A percentile compares a stretch with the other conserved stretches of the same genome.
Evolutionary conservation across 768 basidiomycete genomes (phyloP).

Genomic region (Termitomyces sp.): DNA sequence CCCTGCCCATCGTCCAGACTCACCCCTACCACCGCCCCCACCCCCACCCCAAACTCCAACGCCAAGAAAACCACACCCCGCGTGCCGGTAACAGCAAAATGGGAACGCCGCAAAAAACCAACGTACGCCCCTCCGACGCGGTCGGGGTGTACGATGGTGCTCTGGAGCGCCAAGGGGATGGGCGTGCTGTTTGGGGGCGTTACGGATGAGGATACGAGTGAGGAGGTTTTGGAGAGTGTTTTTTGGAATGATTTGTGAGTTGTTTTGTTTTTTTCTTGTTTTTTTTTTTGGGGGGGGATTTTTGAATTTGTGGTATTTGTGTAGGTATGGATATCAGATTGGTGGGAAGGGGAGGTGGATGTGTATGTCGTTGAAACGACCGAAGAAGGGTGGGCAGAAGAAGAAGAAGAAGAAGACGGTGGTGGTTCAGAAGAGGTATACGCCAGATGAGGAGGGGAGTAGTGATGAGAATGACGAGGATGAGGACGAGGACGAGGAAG

Average conservation of each 20-base stretch:
- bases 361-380: slow-evolving; percentile 70
- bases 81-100: slow-evolving; percentile 55
- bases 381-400: slow-evolving; percentile 52
- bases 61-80: slow-evolving; percentile 15
- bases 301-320: too few relatives aligned
- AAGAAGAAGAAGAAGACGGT: slow-evolving; percentile 23
- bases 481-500: background rate
- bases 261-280: slow-evolving; percentile 12
- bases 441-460: slow-evolving; percentile 10
- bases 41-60: slow-evolving; percentile 25
- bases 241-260: slow-evolving; percentile 86
- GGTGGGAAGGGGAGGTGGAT: slow-evolving; percentile 76
- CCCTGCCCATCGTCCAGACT: background rate
- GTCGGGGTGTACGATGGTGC: slow-evolving; percentile 84
- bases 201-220: slow-evolving; percentile 79
- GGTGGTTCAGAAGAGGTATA: slow-evolving; percentile 4
- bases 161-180: slow-evolving; percentile 65
- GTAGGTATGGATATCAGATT: slow-evolving; percentile 79
- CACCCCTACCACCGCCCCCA: background rate
- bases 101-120: slow-evolving; percentile 79
- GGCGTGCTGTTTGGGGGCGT: slow-evolving; percentile 88
- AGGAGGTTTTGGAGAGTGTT: slow-evolving; percentile 79
- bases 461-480: background rate
- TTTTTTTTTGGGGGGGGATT: background rate
- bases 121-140: slow-evolving; percentile 67